Base-by-base conservation (phyloP, 495 filamentous ascomycete genomes). In the Aspergillus steynii region DNA sequence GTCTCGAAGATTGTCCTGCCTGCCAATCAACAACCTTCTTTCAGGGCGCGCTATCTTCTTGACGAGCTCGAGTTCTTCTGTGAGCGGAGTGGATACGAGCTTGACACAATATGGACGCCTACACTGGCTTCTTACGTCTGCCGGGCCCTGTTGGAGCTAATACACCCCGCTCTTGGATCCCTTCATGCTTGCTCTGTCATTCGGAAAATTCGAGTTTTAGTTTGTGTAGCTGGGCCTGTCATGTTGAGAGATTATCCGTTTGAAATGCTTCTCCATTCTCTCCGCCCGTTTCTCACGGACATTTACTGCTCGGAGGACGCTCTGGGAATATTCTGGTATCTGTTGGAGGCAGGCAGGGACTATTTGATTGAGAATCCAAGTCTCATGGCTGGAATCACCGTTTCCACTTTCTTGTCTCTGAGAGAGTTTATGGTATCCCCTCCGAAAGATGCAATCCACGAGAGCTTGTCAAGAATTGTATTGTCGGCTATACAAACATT, bases 281-380 rank as follows among this genome's bases (percentile, higher is more conserved):
- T 98, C 47, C 81, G 88, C 20, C 87, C 88, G 2, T 96, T 90
- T 62, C 79, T 97, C 25, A 84, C 85, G 1, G 90, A 97, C 65
- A 76, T 85, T 2, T 86, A 93, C 67, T 98, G 93, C 71, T 89
- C 93, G n/a, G 91, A 97, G 64, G 95, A 99, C 77, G 86, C 91
- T 5, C 75, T 98, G 34, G 94, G 92, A 0, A 83, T 99, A 34
- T 82, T 91, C 48, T 91, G 92, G 76, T 97, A 96, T 68, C 81
- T 99, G 2, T 73, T 98, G 8, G 80, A 85, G 5, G 77, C 82
- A 50, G 93, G 96, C 6, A 81, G 77, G 20, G 58, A 74, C 26
- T 88, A 95, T 68, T 76, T 98, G 29, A 71, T 66, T 9, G 74
- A 83, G 32, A 77, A 80, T 0, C 89, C 91, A 6, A 84, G 86